These are phyloP conservation scores for Huntiella bhutanensis DNA, from an alignment of 2,329 filamentous ascomycete genomes.

Conservation along the genomic window DNA sequence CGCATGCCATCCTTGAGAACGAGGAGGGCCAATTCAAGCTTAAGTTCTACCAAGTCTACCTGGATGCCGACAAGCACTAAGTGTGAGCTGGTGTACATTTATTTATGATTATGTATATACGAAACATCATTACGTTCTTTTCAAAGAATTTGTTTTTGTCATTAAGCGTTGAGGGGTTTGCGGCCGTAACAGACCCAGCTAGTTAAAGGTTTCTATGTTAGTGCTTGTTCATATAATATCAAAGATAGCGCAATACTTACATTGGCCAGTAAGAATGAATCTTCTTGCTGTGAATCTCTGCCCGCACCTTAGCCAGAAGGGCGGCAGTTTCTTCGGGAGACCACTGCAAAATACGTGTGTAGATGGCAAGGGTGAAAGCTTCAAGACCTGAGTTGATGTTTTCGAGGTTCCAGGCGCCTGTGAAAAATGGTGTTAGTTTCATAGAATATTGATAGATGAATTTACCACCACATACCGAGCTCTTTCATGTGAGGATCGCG, in stretches of 20 bases:
- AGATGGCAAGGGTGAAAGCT: conserved; percentile 18
- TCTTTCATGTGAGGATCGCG: conserved; percentile 32
- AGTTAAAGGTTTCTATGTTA: background rate
- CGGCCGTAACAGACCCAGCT: conserved; percentile 2
- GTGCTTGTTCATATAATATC: no score
- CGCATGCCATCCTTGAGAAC: conserved; percentile 26
- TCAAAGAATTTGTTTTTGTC: background rate
- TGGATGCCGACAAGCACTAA: conserved; percentile 17
- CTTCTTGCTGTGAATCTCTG: conserved; percentile 16
- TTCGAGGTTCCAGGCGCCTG: conserved; percentile 16
- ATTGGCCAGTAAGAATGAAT: conserved; percentile 19
- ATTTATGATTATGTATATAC: background rate
- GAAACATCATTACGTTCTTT: conserved; percentile 1
- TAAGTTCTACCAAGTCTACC: conserved; percentile 34
- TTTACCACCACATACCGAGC: conserved; percentile 19
- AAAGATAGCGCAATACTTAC: conserved; percentile 14
- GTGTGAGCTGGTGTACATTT: background rate
- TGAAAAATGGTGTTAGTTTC: background rate
- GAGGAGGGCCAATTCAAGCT: conserved; percentile 32
- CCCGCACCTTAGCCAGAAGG: conserved; percentile 16
- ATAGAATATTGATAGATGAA: conserved; percentile 12
- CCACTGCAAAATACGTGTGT: conserved; percentile 19
- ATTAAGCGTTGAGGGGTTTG: background rate
- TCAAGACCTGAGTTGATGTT: conserved; percentile 15
- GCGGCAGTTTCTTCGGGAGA: conserved; percentile 15